Percentiles rank a stretch among this genome's conserved stretches.
Evolutionary conservation across 1,139 yeast genomes (phyloP).

Genomic region (Taphrina populina): DNA sequence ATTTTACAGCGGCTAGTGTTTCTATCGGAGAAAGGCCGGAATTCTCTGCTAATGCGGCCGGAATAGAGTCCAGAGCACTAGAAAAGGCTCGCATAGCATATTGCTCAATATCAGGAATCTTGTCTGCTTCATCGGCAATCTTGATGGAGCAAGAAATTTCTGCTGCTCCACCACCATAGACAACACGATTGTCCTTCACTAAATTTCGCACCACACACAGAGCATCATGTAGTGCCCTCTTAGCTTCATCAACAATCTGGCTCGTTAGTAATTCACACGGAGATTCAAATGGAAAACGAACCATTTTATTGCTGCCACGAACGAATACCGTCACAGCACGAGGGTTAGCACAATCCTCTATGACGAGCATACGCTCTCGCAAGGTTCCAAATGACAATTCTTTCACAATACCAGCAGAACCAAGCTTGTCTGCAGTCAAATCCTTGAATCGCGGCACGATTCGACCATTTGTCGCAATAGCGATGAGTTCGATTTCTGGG

Average conservation of each 20-base stretch:
- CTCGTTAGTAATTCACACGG: not conserved
- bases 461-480: slow-evolving; percentile 95
- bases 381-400: slow-evolving; percentile 96
- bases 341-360: slow-evolving; percentile 85
- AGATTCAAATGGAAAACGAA: not conserved
- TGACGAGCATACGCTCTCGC: slow-evolving; percentile 89
- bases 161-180: slow-evolving; percentile 98
- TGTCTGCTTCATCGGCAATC: slow-evolving; percentile 87
- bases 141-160: slow-evolving; percentile 91
- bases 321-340: slow-evolving; percentile 91
- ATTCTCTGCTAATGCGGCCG: slow-evolving; percentile 93
- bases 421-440: slow-evolving; percentile 74
- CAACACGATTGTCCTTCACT: slow-evolving; percentile 86
- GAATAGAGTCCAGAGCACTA: slow-evolving; percentile 83
- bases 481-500: slow-evolving; percentile 88
- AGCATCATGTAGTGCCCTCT: slow-evolving; percentile 94
- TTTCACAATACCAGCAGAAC: slow-evolving; percentile 77
- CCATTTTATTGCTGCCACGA: slow-evolving; percentile 94
- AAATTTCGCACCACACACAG: slow-evolving; percentile 95
- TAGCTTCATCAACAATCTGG: slow-evolving; percentile 83
- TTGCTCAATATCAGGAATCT: slow-evolving; percentile 78
- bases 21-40: slow-evolving; percentile 94
- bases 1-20: slow-evolving; percentile 75
- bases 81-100: slow-evolving; percentile 96
- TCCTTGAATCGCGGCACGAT: slow-evolving; percentile 98